Evolutionary conservation across 805 yeast genomes (phyloP), one percentile per base, ranked within the genome.

Genomic region (Metschnikowia reukaufii): DNA sequence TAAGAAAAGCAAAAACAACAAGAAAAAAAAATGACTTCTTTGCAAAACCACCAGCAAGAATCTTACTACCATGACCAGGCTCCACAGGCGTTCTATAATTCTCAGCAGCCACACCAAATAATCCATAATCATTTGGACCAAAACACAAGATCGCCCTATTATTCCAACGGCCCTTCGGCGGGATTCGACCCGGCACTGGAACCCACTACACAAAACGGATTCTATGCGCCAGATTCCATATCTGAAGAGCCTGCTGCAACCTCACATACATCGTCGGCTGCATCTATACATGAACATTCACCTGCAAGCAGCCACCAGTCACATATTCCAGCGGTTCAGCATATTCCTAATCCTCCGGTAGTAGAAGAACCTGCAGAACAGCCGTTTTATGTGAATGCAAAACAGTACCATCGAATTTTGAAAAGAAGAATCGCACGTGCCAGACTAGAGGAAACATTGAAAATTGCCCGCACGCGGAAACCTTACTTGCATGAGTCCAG

Each of bases 361-460:
- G 39, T 36, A 6, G 45, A 55, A 37, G 38, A 52, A 31, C 60
- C 69, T 2, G 64, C 60, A 0, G 97, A 91, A 62, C 96, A 92
- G 66, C 99, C 98, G 0, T 90, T 90, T 61, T 94, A 94, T 60
- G 99, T 94, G 36, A 94, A 94, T 65, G 99, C 99, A 8, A 94
- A 94, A 66, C 99, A 94, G 61, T 94, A 94, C 59, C 97, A 94
- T 60, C 82, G 99, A 36, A 94, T 94, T 15, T 70, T 94, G 56
- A 94, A 94, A 65, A 78, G 99, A 61, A 79, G 99, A 57, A 78
- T 90, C 36, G 98, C 99, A 0, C 76, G 99, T 44, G 97, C 97
- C 5, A 86, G 84, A 64, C 76, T 94, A 33, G 98, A 94, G 61
- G 98, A 94, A 62, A 81, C 83, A 36, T 76, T 92, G 52, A 86